Percentiles rank a stretch among this genome's conserved stretches.
phyloP scores from a whole-genome alignment of 1,284 basidiomycete genomes.

The Rugosomyces carneus region DNA sequence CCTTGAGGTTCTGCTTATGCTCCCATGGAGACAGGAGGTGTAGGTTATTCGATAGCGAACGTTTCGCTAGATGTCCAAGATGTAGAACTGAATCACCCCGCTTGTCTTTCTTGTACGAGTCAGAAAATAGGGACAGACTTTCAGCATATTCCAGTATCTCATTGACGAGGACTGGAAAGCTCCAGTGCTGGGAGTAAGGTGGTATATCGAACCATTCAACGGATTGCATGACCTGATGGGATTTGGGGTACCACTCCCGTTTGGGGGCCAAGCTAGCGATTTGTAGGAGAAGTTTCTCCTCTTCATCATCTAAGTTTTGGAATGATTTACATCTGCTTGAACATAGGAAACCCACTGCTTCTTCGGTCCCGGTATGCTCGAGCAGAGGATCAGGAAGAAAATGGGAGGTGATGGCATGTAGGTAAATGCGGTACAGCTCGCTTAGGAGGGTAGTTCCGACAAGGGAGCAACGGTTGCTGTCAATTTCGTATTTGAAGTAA shows the following conservation, averaged over 20 bases:
- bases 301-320: slow-evolving; percentile 23
- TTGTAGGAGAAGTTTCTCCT: slow-evolving; percentile 25
- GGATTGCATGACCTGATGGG: slow-evolving; percentile 34
- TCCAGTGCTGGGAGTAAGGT: slow-evolving; percentile 26
- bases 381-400: slow-evolving; percentile 41
- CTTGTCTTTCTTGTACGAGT: neutral
- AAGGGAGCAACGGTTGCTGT: slow-evolving; percentile 33
- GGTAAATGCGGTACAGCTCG: slow-evolving; percentile 34
- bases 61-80: neutral
- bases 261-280: slow-evolving; percentile 31
- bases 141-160: slow-evolving; percentile 27
- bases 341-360: slow-evolving; percentile 34
- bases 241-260: slow-evolving; percentile 32
- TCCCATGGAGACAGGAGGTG: neutral
- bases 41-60: neutral
- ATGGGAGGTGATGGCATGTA: slow-evolving; percentile 40
- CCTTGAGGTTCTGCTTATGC: neutral
- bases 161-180: slow-evolving; percentile 20
- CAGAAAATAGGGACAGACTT: slow-evolving; percentile 11
- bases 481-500: slow-evolving; percentile 34
- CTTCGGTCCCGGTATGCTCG: slow-evolving; percentile 37
- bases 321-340: slow-evolving; percentile 35
- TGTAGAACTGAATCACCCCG: neutral
- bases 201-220: slow-evolving; percentile 26
- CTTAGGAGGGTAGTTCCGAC: slow-evolving; percentile 27